Evolutionary conservation across 2,329 filamentous ascomycete genomes (phyloP).

Genomic region (Hypoxylon sp.): DNA sequence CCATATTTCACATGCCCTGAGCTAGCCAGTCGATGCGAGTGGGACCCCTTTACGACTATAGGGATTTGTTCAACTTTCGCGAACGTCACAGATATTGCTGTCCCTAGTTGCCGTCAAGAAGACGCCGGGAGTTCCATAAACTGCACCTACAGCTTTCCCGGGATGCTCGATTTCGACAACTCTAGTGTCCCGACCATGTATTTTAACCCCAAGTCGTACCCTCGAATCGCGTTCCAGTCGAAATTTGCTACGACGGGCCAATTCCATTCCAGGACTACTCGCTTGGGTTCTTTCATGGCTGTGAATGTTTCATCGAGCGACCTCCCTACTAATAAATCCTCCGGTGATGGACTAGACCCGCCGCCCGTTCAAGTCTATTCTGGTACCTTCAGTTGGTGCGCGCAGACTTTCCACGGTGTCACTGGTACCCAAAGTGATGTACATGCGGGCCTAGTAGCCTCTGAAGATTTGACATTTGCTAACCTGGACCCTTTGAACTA

Average conservation of each 20-base stretch:
- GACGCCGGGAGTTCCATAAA: background rate
- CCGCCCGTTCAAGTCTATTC: constrained; percentile 33
- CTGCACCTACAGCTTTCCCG: constrained; percentile 38
- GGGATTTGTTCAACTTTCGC: constrained; percentile 33
- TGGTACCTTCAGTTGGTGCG: constrained; percentile 36
- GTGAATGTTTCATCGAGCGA: constrained; percentile 22
- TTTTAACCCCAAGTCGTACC: constrained; percentile 18
- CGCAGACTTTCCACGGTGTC: constrained; percentile 22
- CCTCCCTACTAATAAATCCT: background rate
- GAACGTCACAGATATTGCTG: constrained; percentile 21
- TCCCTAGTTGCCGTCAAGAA: background rate
- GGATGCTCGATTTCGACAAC: constrained; percentile 6
- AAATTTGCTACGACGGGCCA: constrained; percentile 4
- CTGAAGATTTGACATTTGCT: constrained; percentile 16
- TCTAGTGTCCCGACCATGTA: constrained; percentile 13
- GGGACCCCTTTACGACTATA: constrained; percentile 35
- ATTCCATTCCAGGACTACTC: background rate
- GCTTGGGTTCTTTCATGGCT: constrained; percentile 35
- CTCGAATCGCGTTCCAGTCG: constrained; percentile 27
- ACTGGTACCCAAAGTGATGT: constrained; percentile 30
- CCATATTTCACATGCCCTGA: constrained; percentile 36
- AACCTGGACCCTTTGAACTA: background rate
- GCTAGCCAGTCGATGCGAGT: constrained; percentile 30
- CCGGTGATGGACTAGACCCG: background rate
- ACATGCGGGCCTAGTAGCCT: background rate